phyloP scores from a whole-genome alignment of 176 grass and related monocot genomes.

The Canna indica region DNA sequence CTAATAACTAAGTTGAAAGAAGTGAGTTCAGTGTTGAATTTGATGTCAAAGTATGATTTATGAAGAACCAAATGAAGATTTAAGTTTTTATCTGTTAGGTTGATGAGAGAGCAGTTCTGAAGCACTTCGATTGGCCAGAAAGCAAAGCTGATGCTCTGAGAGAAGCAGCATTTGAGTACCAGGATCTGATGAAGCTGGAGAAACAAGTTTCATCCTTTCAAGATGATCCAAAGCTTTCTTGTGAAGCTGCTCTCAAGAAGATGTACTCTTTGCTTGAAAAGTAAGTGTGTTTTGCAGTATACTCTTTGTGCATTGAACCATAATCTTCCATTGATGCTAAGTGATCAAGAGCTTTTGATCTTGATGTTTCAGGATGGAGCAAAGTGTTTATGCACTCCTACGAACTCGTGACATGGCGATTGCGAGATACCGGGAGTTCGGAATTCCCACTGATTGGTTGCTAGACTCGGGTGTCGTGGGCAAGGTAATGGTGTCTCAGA shows the following conservation, averaged over 20 bases:
- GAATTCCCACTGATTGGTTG: conserved; percentile 82
- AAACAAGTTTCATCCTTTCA: conserved; percentile 51
- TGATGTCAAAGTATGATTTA: no score
- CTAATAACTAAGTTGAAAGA: neutral
- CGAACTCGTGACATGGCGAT: conserved; percentile 81
- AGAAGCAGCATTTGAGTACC: neutral
- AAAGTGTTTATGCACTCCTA: conserved; percentile 82
- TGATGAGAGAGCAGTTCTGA: conserved; percentile 83
- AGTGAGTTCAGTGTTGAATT: no score
- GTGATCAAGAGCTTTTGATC: no score
- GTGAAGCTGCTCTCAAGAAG: conserved; percentile 85
- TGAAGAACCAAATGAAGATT: no score
- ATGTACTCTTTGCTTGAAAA: conserved; percentile 94
- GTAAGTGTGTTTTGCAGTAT: conserved; percentile 28
- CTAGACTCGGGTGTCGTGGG: conserved; percentile 78
- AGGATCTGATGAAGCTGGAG: conserved; percentile 25
- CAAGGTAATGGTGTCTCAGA: conserved; percentile 36
- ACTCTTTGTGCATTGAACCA: neutral
- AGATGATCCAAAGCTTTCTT: conserved; percentile 56
- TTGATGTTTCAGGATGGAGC: conserved; percentile 54
- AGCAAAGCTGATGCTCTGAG: neutral
- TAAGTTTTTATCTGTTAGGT: conserved; percentile 34
- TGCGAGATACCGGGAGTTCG: conserved; percentile 72
- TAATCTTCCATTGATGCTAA: neutral
- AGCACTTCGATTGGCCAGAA: conserved; percentile 31